A percentile compares a stretch with the other conserved stretches of the same genome.
Conservation (phyloP, 768 basidiomycete species). For the Mycena galericulata region DNA sequence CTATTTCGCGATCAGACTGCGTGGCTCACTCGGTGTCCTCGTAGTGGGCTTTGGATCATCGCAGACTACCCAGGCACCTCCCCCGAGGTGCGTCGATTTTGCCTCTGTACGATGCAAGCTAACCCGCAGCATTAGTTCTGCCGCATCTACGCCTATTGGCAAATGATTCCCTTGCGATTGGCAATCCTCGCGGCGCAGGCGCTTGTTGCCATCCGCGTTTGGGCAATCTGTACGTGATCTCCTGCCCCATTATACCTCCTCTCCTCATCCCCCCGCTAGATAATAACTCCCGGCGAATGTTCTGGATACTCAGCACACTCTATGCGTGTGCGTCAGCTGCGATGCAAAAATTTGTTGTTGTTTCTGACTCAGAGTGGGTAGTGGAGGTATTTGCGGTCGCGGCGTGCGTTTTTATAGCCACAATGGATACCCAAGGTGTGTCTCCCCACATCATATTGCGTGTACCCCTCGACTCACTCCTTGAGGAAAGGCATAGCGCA, state of each 20-base stretch:
- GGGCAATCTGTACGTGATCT: slow-evolving; percentile 32
- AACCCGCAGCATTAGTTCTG: slow-evolving; percentile 27
- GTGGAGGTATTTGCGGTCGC: slow-evolving; percentile 16
- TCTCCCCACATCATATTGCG: not conserved
- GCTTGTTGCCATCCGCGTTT: slow-evolving; percentile 29
- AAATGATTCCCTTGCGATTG: slow-evolving; percentile 33
- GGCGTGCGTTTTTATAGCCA: slow-evolving; percentile 9
- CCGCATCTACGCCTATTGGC: slow-evolving; percentile 29
- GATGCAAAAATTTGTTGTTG: too few species aligned
- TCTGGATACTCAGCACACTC: slow-evolving; percentile 15
- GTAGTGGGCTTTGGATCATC: slow-evolving; percentile 28
- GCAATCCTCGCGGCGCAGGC: slow-evolving; percentile 34
- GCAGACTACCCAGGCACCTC: slow-evolving; percentile 29
- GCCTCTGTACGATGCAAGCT: not conserved
- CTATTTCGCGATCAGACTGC: not conserved
- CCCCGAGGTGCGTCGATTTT: not conserved
- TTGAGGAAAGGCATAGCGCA: slow-evolving; percentile 16
- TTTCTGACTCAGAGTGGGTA: not conserved
- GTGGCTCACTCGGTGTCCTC: not conserved
- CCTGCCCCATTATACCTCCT: not conserved
- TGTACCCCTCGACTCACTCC: not conserved
- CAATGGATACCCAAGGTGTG: slow-evolving; percentile 27
- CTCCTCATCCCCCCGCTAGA: slow-evolving; percentile 5
- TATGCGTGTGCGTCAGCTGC: slow-evolving; percentile 1
- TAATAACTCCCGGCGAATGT: slow-evolving; percentile 31